Evolutionary conservation across 305 asterid species (phyloP).

Genomic region (Monarda citriodora): DNA sequence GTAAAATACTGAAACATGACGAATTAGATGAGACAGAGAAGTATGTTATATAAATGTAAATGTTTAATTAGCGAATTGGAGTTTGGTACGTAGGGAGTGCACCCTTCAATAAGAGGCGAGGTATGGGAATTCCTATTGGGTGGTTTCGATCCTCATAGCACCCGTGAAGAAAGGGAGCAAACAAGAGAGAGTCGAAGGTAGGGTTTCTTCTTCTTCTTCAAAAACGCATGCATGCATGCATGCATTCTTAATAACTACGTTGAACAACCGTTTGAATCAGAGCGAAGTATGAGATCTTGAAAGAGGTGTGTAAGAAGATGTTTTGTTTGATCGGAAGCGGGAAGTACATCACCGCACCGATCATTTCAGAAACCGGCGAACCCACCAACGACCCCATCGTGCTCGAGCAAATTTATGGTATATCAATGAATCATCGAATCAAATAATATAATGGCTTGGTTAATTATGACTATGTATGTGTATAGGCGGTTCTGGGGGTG

Average conservation of each 20-base stretch:
- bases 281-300: conserved; percentile 63
- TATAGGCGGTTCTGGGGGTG: conserved; percentile 34
- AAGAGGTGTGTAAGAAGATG: conserved; percentile 70
- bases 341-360: conserved; percentile 75
- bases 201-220: not conserved
- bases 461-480: too few species aligned
- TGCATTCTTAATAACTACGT: not conserved
- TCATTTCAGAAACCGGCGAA: conserved; percentile 71
- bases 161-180: conserved; percentile 71
- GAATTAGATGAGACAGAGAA: too few species aligned
- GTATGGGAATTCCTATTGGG: conserved; percentile 96
- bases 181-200: conserved; percentile 67
- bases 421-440: not conserved
- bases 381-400: conserved; percentile 79
- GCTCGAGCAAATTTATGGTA: conserved; percentile 52
- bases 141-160: conserved; percentile 74
- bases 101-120: conserved; percentile 96
- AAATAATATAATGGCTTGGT: not conserved
- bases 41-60: too few species aligned
- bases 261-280: conserved; percentile 32
- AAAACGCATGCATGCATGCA: not conserved
- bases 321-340: conserved; percentile 90
- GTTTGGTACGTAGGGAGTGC: conserved; percentile 68
- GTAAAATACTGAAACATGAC: too few species aligned
- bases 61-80: too few species aligned